Evolutionary conservation across 2,329 filamentous ascomycete species (phyloP), one percentile per base, ranked within the genome.

Genomic region (Microsporum audouinii): DNA sequence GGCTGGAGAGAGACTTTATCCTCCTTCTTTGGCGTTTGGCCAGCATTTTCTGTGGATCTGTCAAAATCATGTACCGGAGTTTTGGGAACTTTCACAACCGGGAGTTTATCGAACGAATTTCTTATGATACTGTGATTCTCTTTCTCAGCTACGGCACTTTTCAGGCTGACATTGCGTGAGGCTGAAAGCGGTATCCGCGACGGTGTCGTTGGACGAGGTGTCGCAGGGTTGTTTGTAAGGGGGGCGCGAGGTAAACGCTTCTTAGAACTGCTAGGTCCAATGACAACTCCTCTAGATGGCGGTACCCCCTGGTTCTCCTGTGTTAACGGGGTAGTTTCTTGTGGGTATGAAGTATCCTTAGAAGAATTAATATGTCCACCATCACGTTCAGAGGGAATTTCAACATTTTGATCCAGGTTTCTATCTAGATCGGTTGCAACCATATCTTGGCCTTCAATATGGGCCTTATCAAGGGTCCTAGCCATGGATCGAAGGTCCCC

Each of bases 401-500:
- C 31, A 36, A n/a, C 5, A 7, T 1, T 23, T n/a, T 55, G 29
- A 10, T 7, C 5, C 12, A 31, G 12, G 5, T 36, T 55, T 31
- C 23, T 38, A 31, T n/a, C 51, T 17, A 7, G 31, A 36, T 34
- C 31, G 8, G 14, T 6, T 3, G n/a, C 5, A 17, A 2, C 33
- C 2, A 34, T 2, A 34, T 12, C n/a, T 31, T 36, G 31, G 14
- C 36, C 31, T 17, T 55, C n/a, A 6, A 17, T 14, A 36, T 55
- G n/a, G 17, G 17, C 51, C 12, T 17, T 34, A 55, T 34, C 33
- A 17, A 34, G 14, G 33, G 33, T 17, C 33, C 43, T 61, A 8
- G 65, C 65, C 14, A 60, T 57, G 10, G 62, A 62, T 8, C 65
- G 63, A 51, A 66, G 59, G 59, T 66, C 61, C 6, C 29, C 31